phyloP scores from a whole-genome alignment of 768 basidiomycete genomes.

The Brasilioporus rufonigricans region DNA sequence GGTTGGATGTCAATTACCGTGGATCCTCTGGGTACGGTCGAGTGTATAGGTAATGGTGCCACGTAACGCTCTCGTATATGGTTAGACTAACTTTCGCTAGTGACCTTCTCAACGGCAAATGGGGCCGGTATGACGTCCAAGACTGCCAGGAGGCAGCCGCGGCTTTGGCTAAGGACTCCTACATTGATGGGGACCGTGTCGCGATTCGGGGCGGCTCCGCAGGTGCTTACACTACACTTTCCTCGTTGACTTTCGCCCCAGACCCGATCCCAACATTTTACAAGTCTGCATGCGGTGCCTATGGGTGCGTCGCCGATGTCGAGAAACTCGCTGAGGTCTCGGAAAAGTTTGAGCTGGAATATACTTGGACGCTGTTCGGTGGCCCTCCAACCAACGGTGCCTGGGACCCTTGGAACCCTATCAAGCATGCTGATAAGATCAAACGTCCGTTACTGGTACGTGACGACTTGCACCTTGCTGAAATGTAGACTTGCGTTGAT shows the following conservation, averaged over 20 bases:
- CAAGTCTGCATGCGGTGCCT: constrained; percentile 59
- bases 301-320: constrained; percentile 64
- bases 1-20: constrained; percentile 74
- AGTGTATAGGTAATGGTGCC: constrained; percentile 45
- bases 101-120: constrained; percentile 55
- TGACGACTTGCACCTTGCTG: no score
- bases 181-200: constrained; percentile 59
- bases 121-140: constrained; percentile 70
- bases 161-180: constrained; percentile 31
- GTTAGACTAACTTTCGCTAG: constrained; percentile 17
- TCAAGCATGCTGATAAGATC: constrained; percentile 48
- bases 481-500: no score
- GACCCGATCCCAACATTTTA: constrained; percentile 47
- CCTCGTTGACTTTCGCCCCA: constrained; percentile 43
- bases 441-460: constrained; percentile 58
- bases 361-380: constrained; percentile 59
- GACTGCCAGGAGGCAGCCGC: constrained; percentile 48
- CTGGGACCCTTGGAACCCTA: constrained; percentile 5
- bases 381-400: constrained; percentile 36
- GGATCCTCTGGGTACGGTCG: constrained; percentile 74
- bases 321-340: constrained; percentile 50
- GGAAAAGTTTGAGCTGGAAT: constrained; percentile 67
- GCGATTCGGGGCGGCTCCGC: constrained; percentile 70
- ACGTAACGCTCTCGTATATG: background rate
- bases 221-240: constrained; percentile 68